Conservation (phyloP, 352 stramenopile species). For the Phytopythium litorale region DNA sequence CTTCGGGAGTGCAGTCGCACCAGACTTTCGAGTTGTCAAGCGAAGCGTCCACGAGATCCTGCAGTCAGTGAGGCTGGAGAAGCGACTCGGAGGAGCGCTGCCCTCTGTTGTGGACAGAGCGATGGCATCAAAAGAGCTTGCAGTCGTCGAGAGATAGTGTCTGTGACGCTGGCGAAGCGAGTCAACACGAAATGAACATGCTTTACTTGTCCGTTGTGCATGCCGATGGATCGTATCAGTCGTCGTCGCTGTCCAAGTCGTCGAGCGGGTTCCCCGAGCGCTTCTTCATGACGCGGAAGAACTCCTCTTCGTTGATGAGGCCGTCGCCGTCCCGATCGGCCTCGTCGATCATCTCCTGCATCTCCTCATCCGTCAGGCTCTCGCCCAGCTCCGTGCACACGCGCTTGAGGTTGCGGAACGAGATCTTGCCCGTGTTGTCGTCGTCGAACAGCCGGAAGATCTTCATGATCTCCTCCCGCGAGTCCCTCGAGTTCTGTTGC, state of each 20-base stretch:
- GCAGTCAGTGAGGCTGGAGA: slow-evolving; percentile 42
- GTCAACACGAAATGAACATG: background rate
- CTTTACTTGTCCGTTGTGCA: background rate
- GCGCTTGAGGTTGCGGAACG: slow-evolving; percentile 93
- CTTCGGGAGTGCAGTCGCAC: slow-evolving; percentile 1
- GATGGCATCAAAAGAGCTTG: background rate
- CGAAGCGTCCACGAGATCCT: slow-evolving; percentile 74
- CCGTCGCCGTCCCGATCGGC: slow-evolving; percentile 92
- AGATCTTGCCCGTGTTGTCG: slow-evolving; percentile 93
- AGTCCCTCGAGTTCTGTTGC: slow-evolving; percentile 72
- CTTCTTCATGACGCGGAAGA: slow-evolving; percentile 96
- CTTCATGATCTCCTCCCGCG: slow-evolving; percentile 91
- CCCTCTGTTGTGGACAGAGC: slow-evolving; percentile 5
- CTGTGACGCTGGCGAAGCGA: background rate
- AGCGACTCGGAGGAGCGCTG: slow-evolving; percentile 20
- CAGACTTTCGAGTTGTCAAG: slow-evolving; percentile 37
- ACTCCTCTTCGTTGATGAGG: slow-evolving; percentile 94
- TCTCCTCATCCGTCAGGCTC: slow-evolving; percentile 71
- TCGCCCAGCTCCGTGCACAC: slow-evolving; percentile 85
- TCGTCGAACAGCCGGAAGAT: slow-evolving; percentile 97
- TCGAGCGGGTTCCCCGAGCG: slow-evolving; percentile 90
- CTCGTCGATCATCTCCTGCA: slow-evolving; percentile 96
- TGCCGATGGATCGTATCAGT: slow-evolving; percentile 28
- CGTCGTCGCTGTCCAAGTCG: slow-evolving; percentile 89
- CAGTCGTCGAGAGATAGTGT: background rate